phyloP scores from a whole-genome alignment of 1,139 yeast genomes.

The Geotrichum fermentans region DNA sequence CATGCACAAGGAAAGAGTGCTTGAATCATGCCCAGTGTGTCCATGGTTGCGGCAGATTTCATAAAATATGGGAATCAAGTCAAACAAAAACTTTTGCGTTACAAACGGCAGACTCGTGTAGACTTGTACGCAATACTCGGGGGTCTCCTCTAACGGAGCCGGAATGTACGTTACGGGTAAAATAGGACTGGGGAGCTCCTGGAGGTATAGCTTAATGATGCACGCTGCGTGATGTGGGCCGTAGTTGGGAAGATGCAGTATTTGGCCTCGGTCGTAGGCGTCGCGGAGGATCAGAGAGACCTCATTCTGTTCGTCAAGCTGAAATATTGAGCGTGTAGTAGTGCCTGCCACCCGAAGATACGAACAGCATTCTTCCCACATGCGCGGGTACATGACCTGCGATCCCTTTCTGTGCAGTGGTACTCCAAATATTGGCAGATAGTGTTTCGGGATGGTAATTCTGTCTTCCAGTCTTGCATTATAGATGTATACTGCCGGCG shows the following conservation, averaged over 20 bases:
- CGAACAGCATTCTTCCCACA: constrained; percentile 33
- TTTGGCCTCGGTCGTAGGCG: constrained; percentile 40
- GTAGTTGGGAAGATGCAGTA: constrained; percentile 36
- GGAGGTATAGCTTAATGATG: constrained; percentile 15
- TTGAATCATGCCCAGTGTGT: constrained; percentile 10
- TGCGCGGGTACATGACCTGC: constrained; percentile 25
- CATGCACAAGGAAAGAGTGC: constrained; percentile 20
- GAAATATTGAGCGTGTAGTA: constrained; percentile 18
- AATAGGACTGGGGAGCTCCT: constrained; percentile 17
- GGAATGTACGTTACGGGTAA: constrained; percentile 13
- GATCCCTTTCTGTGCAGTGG: constrained; percentile 26
- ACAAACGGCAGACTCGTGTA: constrained; percentile 15
- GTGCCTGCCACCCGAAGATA: constrained; percentile 27
- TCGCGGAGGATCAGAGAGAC: constrained; percentile 34
- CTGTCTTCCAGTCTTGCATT: constrained; percentile 38
- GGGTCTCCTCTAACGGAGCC: constrained; percentile 9
- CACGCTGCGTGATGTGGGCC: constrained; percentile 18
- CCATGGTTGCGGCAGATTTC: constrained; percentile 6
- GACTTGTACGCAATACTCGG: constrained; percentile 9
- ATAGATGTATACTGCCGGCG: constrained; percentile 63
- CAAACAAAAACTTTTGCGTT: constrained; percentile 16
- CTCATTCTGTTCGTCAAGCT: constrained; percentile 22
- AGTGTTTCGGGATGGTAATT: constrained; percentile 37
- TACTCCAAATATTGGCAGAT: constrained; percentile 35
- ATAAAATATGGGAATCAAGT: constrained; percentile 15